Conservation (phyloP, 768 basidiomycete genomes). For the Neoboletus subvelutipes region DNA sequence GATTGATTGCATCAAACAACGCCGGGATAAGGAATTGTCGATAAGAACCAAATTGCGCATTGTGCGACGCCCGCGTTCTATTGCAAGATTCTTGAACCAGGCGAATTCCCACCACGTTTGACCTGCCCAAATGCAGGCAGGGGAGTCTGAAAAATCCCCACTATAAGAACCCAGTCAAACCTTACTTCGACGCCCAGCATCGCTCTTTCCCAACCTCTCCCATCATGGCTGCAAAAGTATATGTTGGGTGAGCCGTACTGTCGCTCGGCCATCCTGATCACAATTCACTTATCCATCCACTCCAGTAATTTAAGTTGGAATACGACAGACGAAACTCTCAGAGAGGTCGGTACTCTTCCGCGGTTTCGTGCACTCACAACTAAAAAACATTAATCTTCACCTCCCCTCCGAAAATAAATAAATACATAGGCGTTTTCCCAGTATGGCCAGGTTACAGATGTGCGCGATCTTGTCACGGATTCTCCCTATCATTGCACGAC, state of each 20-base stretch:
- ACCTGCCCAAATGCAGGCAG: conserved; percentile 28
- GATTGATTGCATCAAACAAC: background rate
- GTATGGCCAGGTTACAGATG: conserved; percentile 49
- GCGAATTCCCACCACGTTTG: conserved; percentile 15
- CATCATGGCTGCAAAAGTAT: conserved; percentile 33
- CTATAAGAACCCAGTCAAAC: conserved; percentile 30
- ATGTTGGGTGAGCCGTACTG: conserved; percentile 31
- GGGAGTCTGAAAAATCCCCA: conserved; percentile 36
- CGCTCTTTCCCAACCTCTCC: conserved; percentile 15
- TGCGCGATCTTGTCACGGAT: conserved; percentile 39
- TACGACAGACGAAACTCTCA: conserved; percentile 30
- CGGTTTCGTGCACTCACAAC: background rate
- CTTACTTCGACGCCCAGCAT: conserved; percentile 10
- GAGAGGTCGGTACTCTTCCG: conserved; percentile 21
- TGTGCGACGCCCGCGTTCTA: background rate
- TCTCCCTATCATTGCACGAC: conserved; percentile 31
- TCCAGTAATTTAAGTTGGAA: conserved; percentile 35
- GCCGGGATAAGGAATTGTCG: background rate
- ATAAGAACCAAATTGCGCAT: conserved; percentile 6
- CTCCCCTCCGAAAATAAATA: conserved; percentile 1
- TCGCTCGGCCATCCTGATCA: background rate
- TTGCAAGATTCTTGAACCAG: background rate
- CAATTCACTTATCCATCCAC: background rate
- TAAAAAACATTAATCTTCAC: conserved; percentile 9
- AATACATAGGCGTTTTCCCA: conserved; percentile 40